Evolutionary conservation across 306 rosid genomes (phyloP).

Genomic region (Castanea crenata): DNA sequence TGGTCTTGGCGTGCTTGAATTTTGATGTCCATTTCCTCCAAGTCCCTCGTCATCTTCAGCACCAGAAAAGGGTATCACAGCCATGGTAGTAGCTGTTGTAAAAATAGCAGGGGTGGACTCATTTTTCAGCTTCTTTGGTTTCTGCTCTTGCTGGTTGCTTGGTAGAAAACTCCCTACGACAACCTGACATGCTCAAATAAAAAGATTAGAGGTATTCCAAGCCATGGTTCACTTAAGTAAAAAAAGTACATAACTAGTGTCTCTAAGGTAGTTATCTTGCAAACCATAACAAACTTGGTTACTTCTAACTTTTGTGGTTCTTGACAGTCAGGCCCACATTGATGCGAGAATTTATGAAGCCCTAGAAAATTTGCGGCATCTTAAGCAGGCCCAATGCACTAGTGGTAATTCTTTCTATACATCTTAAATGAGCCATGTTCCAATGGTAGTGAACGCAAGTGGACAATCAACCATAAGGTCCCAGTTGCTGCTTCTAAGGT

Average conservation of each 20-base stretch:
- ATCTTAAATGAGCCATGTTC: background rate
- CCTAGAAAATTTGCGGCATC: background rate
- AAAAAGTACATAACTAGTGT: background rate
- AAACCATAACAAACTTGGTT: background rate
- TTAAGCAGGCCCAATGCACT: background rate
- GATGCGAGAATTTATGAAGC: background rate
- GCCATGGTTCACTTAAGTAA: background rate
- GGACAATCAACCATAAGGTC: background rate
- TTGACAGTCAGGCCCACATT: background rate
- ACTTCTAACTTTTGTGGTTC: background rate
- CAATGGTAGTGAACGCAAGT: background rate
- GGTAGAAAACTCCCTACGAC: constrained; percentile 87
- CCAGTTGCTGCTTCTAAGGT: background rate
- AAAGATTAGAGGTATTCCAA: constrained; percentile 12
- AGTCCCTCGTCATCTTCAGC: constrained; percentile 57
- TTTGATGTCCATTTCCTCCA: constrained; percentile 51
- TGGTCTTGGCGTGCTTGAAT: constrained; percentile 40
- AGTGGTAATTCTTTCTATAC: background rate
- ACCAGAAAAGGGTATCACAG: constrained; percentile 33
- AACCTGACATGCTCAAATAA: constrained; percentile 46
- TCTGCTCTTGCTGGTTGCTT: constrained; percentile 56
- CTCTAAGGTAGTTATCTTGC: background rate
- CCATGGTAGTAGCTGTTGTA: constrained; percentile 29
- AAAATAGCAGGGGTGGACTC: constrained; percentile 22
- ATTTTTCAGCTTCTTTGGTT: constrained; percentile 54